phyloP scores from a whole-genome alignment of 1,284 basidiomycete genomes.

The Chiua sp. region DNA sequence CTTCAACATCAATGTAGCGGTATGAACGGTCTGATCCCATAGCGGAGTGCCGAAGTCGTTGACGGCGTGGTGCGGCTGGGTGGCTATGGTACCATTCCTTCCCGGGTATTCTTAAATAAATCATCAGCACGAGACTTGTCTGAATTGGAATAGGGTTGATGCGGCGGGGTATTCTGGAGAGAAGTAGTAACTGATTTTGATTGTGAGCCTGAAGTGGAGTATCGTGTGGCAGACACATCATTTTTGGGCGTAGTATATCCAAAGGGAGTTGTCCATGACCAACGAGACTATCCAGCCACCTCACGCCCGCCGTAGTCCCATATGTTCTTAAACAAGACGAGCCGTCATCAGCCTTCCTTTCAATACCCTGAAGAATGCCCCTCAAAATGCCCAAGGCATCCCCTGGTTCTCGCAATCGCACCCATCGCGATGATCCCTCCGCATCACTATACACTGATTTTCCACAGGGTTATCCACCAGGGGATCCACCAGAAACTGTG shows the following conservation, averaged over 20 bases:
- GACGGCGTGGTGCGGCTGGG: slow-evolving; percentile 16
- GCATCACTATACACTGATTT: slow-evolving; percentile 33
- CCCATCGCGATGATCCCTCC: slow-evolving; percentile 29
- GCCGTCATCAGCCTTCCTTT: slow-evolving; percentile 19
- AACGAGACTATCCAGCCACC: slow-evolving; percentile 27
- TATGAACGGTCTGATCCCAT: slow-evolving; percentile 19
- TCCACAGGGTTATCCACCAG: slow-evolving; percentile 39
- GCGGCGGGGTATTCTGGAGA: background rate
- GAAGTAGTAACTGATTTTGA: slow-evolving; percentile 2
- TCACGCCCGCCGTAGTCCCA: slow-evolving; percentile 31
- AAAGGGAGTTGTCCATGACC: slow-evolving; percentile 3
- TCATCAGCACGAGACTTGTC: background rate
- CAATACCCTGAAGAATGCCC: slow-evolving; percentile 39
- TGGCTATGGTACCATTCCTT: slow-evolving; percentile 5
- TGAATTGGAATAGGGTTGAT: background rate
- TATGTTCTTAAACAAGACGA: slow-evolving; percentile 31
- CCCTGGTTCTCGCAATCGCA: slow-evolving; percentile 39
- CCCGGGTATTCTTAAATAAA: slow-evolving; percentile 2
- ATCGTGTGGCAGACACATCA: background rate
- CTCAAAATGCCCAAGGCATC: slow-evolving; percentile 45
- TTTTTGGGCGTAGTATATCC: background rate
- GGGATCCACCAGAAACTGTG: slow-evolving; percentile 24
- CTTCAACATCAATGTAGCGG: slow-evolving; percentile 46
- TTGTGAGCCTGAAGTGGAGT: slow-evolving; percentile 1
- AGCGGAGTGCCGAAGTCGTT: slow-evolving; percentile 5